Conservation (phyloP, 192 early-diverging fungal species). For the Coemansia sp. region DNA sequence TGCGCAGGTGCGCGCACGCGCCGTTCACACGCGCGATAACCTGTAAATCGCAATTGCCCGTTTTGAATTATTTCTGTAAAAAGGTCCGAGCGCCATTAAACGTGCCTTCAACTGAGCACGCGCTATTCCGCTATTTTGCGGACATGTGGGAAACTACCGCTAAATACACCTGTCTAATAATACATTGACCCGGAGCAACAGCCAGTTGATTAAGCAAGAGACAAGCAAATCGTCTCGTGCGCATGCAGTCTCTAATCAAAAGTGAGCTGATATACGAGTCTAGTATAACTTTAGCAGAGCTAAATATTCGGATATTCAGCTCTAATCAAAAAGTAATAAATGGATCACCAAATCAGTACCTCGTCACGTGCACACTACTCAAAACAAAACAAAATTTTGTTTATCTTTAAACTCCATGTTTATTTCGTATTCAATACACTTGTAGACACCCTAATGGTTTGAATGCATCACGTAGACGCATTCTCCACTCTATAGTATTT, state of each 20-base stretch:
- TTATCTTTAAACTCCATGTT: conserved; percentile 4
- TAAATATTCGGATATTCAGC: not conserved
- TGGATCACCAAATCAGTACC: not conserved
- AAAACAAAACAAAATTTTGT: conserved; percentile 7
- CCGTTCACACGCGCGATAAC: not conserved
- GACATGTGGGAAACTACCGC: not conserved
- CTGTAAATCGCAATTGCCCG: not conserved
- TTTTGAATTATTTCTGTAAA: not conserved
- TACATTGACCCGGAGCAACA: no score
- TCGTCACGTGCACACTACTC: not conserved
- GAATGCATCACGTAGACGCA: not conserved
- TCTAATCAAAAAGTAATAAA: not conserved
- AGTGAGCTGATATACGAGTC: no score
- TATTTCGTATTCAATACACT: not conserved
- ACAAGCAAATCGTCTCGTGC: no score
- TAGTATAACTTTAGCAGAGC: no score
- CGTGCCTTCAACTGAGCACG: not conserved
- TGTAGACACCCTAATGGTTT: not conserved
- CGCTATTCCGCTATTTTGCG: not conserved
- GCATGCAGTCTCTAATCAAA: no score
- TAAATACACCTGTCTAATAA: not conserved
- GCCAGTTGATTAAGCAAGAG: no score
- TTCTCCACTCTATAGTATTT: not conserved
- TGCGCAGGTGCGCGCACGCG: not conserved
- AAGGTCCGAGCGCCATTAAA: not conserved